Evolutionary conservation across 164 flowering plant species (phyloP).

Genomic region (Macadamia tetraphylla): DNA sequence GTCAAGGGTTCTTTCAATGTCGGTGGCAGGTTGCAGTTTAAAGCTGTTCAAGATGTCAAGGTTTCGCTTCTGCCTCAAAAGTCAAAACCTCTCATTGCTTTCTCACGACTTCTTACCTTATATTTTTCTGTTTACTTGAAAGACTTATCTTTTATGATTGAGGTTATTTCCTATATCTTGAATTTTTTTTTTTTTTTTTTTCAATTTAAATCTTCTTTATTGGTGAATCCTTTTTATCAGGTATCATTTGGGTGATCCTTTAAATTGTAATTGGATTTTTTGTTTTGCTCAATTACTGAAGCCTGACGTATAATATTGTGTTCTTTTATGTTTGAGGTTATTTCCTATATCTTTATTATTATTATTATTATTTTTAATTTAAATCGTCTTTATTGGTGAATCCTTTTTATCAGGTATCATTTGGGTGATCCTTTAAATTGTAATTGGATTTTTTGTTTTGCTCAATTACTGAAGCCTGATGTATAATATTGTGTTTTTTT

Average conservation of each 20-base stretch:
- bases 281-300: not conserved
- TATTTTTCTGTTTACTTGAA: not conserved
- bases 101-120: not conserved
- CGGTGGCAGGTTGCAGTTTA: constrained; percentile 43
- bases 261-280: not conserved
- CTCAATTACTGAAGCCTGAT: not conserved
- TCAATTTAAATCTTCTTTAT: too few species aligned
- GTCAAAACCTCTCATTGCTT: too few species aligned
- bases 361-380: not conserved
- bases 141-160: not conserved
- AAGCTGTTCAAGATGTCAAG: constrained; percentile 64
- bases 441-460: too few species aligned
- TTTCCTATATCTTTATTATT: not conserved
- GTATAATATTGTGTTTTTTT: not conserved
- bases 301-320: too few species aligned
- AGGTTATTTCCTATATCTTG: not conserved
- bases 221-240: too few species aligned
- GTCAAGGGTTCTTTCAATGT: constrained; percentile 43
- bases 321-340: not conserved
- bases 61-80: constrained; percentile 20
- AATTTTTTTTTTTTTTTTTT: not conserved
- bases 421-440: not conserved
- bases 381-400: too few species aligned
- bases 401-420: too few species aligned
- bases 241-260: too few species aligned